phyloP scores from a whole-genome alignment of 495 filamentous ascomycete species.

The Barbatosphaeria neglecta region DNA sequence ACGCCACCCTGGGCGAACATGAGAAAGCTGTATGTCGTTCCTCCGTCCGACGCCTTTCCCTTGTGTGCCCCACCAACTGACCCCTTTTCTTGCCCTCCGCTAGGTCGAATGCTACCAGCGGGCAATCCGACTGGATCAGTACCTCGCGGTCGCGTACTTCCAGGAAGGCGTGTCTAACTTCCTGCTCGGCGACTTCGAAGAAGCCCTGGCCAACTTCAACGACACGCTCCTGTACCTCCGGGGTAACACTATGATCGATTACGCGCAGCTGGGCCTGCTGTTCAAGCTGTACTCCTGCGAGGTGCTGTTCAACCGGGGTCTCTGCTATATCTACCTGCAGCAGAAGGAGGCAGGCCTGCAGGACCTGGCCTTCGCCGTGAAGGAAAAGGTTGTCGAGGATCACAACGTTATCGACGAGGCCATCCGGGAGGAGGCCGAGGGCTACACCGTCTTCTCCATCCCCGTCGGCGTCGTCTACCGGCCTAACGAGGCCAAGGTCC shows the following conservation, averaged over 20 bases:
- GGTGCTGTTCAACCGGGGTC: constrained; percentile 92
- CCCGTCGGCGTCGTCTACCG: constrained; percentile 91
- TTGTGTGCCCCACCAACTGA: neutral
- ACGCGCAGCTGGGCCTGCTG: constrained; percentile 88
- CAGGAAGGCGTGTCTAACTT: constrained; percentile 99
- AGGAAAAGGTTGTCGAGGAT: constrained; percentile 89
- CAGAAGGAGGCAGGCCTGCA: constrained; percentile 82
- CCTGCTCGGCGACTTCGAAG: constrained; percentile 91
- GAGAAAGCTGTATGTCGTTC: constrained; percentile 68
- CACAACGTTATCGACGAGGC: constrained; percentile 98
- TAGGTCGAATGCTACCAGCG: constrained; percentile 93
- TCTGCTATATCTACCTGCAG: constrained; percentile 95
- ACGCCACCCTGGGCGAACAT: constrained; percentile 94
- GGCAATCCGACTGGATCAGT: constrained; percentile 79
- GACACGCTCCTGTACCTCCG: constrained; percentile 90
- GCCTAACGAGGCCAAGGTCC: constrained; percentile 94
- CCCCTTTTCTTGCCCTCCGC: constrained; percentile 1
- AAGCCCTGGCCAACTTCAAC: constrained; percentile 97
- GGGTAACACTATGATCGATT: constrained; percentile 95
- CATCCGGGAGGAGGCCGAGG: constrained; percentile 87
- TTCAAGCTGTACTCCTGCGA: constrained; percentile 98
- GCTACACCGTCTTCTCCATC: constrained; percentile 98
- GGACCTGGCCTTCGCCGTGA: constrained; percentile 84
- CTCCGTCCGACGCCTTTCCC: too few relatives aligned
- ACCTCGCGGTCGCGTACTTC: constrained; percentile 96